These are phyloP conservation scores for Mycothermus thermophilus DNA, from an alignment of 495 filamentous ascomycete species.

Conservation along the genomic window DNA sequence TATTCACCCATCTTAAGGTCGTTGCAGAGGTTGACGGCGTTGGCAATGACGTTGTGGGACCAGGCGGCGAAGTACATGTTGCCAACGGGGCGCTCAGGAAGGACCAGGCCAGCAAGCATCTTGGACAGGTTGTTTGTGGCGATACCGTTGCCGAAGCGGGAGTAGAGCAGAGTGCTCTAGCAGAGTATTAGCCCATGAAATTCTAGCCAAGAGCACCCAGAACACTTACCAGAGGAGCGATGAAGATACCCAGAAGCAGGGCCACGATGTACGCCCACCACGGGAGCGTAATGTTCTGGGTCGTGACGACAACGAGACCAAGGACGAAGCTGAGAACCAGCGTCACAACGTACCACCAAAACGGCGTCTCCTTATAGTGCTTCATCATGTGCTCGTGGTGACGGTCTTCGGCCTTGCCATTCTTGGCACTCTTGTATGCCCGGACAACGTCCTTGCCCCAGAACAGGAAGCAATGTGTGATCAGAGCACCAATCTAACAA, in stretches of 20 bases:
- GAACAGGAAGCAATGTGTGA: slow-evolving; percentile 13
- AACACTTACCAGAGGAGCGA: slow-evolving; percentile 20
- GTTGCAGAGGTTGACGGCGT: slow-evolving; percentile 17
- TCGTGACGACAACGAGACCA: slow-evolving; percentile 30
- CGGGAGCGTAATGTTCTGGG: slow-evolving; percentile 37
- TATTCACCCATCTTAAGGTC: slow-evolving; percentile 25
- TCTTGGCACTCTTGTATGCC: slow-evolving; percentile 10
- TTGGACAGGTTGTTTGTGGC: slow-evolving; percentile 27
- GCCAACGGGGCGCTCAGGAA: slow-evolving; percentile 24
- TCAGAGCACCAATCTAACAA: slow-evolving; percentile 10
- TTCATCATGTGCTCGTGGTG: slow-evolving; percentile 22
- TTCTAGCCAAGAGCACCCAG: too few species aligned
- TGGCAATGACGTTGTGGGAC: slow-evolving; percentile 11
- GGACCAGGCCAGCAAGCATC: slow-evolving; percentile 22
- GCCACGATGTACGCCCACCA: slow-evolving; percentile 43
- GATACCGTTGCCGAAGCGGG: slow-evolving; percentile 24
- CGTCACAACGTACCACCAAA: slow-evolving; percentile 40
- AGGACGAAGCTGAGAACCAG: slow-evolving; percentile 35
- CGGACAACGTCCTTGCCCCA: slow-evolving; percentile 11
- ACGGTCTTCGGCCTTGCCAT: slow-evolving; percentile 8
- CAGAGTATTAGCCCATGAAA: background rate
- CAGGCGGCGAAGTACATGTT: slow-evolving; percentile 27
- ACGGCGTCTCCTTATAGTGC: slow-evolving; percentile 38
- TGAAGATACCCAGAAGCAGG: slow-evolving; percentile 24
- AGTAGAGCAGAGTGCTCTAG: slow-evolving; percentile 20